Conservation (phyloP, 768 basidiomycete species). For the Neoboletus brunneissimus region DNA sequence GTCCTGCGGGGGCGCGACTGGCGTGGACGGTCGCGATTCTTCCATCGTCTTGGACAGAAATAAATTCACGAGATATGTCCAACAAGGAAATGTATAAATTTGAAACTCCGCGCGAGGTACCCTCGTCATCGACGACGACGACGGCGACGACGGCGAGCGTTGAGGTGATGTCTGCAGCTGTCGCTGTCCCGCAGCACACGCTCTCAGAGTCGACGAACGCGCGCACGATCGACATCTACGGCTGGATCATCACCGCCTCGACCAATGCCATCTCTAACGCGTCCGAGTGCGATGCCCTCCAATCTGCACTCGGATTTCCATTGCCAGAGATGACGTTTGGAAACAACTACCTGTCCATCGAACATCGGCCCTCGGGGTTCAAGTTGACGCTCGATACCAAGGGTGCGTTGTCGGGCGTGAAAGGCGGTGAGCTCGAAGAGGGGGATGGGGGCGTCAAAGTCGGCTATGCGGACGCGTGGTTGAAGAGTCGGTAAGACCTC, state of each 20-base stretch:
- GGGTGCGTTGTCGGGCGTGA: slow-evolving; percentile 69
- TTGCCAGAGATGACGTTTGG: slow-evolving; percentile 98
- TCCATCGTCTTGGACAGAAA: slow-evolving; percentile 32
- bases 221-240: slow-evolving; percentile 62
- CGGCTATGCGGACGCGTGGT: slow-evolving; percentile 92
- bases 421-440: slow-evolving; percentile 65
- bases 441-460: slow-evolving; percentile 95
- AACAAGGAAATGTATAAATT: background rate
- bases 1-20: slow-evolving; percentile 72
- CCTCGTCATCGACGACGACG: slow-evolving; percentile 8
- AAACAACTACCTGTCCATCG: slow-evolving; percentile 67
- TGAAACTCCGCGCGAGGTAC: slow-evolving; percentile 26
- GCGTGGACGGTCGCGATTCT: slow-evolving; percentile 59
- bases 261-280: slow-evolving; percentile 83
- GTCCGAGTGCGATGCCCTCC: slow-evolving; percentile 66
- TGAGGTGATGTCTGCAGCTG: slow-evolving; percentile 43
- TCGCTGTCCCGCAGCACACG: slow-evolving; percentile 57
- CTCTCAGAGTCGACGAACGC: slow-evolving; percentile 68
- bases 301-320: slow-evolving; percentile 65
- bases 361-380: slow-evolving; percentile 64
- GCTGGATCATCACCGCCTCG: slow-evolving; percentile 67
- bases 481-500: slow-evolving; percentile 68
- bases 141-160: too few relatives aligned
- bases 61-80: background rate
- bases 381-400: slow-evolving; percentile 62